These are phyloP conservation scores for Coemansia sp. DNA, from an alignment of 192 early-diverging fungal species.

Conservation along the genomic window DNA sequence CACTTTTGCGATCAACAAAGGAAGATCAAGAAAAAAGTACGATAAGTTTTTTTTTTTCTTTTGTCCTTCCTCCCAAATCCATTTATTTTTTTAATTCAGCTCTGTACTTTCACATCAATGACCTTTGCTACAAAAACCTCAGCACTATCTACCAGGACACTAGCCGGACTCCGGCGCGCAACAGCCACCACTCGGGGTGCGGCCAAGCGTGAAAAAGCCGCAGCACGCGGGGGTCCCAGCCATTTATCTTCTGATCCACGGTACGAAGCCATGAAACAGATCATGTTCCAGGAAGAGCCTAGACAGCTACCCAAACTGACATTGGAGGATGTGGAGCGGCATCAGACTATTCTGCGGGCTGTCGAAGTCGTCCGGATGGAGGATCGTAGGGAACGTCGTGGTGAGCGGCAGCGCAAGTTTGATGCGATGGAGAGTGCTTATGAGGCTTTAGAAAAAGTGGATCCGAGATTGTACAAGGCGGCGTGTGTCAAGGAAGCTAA, in stretches of 20 bases:
- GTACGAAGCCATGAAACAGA: slow-evolving; percentile 71
- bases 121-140: neutral
- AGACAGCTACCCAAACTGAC: slow-evolving; percentile 45
- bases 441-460: slow-evolving; percentile 64
- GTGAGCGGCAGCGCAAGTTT: slow-evolving; percentile 60
- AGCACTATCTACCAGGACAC: neutral
- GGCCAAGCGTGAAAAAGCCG: slow-evolving; percentile 8
- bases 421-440: slow-evolving; percentile 66
- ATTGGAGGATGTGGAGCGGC: slow-evolving; percentile 62
- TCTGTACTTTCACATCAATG: neutral
- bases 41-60: too few relatives aligned
- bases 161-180: neutral
- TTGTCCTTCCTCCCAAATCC: too few relatives aligned
- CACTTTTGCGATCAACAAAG: too few relatives aligned
- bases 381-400: slow-evolving; percentile 51
- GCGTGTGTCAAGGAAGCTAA: slow-evolving; percentile 63
- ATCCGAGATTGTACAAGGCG: slow-evolving; percentile 62
- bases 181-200: slow-evolving; percentile 3
- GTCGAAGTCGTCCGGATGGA: slow-evolving; percentile 63
- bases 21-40: too few relatives aligned
- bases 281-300: slow-evolving; percentile 65
- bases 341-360: slow-evolving; percentile 74
- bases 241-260: slow-evolving; percentile 57
- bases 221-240: slow-evolving; percentile 7
- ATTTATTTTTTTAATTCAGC: too few relatives aligned